Evolutionary conservation across 1,284 basidiomycete species (phyloP).

Genomic region (Stygiomarasmius scandens): DNA sequence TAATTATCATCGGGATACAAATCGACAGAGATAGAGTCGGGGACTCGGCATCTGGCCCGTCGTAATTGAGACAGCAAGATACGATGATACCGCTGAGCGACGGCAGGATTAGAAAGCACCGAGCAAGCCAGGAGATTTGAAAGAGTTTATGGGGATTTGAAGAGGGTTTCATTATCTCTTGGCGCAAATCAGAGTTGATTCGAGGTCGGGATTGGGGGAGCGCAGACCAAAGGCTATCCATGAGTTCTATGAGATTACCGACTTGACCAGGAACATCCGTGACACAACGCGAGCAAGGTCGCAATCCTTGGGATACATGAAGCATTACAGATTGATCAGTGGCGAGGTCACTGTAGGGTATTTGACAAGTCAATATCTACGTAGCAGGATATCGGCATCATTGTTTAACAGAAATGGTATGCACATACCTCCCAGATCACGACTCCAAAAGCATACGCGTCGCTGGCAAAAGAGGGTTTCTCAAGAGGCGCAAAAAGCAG

Average conservation of each 20-base stretch:
- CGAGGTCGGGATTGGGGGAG: not conserved
- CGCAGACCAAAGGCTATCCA: not conserved
- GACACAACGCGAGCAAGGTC: not conserved
- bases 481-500: not conserved
- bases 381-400: not conserved
- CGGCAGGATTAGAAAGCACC: no score
- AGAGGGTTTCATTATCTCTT: not conserved
- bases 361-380: not conserved
- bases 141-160: no score
- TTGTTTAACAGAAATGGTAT: not conserved
- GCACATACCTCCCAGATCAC: conserved; percentile 2
- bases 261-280: not conserved
- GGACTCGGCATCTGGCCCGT: no score
- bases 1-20: no score
- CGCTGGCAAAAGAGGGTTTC: conserved; percentile 1
- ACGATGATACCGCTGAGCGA: no score
- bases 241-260: not conserved
- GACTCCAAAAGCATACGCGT: conserved; percentile 1
- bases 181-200: not conserved
- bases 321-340: conserved; percentile 1
- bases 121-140: no score
- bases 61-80: not conserved
- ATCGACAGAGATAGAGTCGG: not conserved
- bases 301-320: conserved; percentile 1
- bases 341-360: not conserved